Percentiles rank a stretch among this genome's conserved stretches.
Conservation (phyloP, 768 basidiomycete species). For the Trametes sanguinea region DNA sequence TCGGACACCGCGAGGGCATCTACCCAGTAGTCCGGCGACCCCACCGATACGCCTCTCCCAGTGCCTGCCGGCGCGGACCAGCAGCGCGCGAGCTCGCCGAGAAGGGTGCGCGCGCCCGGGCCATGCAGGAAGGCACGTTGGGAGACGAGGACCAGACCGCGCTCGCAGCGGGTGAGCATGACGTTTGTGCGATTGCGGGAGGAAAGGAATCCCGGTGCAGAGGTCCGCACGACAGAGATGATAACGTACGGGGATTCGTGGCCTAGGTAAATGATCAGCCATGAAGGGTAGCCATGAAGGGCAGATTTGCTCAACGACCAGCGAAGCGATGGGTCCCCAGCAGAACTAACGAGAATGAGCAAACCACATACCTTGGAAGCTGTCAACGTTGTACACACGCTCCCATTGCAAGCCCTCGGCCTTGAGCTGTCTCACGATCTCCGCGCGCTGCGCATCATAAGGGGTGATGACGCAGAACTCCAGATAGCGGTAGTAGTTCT, state of each 20-base stretch:
- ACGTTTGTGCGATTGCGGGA: constrained; percentile 53
- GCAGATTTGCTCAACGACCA: too few relatives aligned
- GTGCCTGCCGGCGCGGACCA: constrained; percentile 28
- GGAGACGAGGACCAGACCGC: constrained; percentile 51
- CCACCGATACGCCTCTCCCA: constrained; percentile 35
- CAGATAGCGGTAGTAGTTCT: constrained; percentile 39
- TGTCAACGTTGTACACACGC: constrained; percentile 53
- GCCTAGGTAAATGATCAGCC: constrained; percentile 33
- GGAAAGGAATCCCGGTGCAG: constrained; percentile 46
- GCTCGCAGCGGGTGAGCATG: constrained; percentile 41
- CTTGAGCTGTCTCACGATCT: constrained; percentile 41
- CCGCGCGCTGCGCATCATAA: constrained; percentile 54
- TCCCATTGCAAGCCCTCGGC: constrained; percentile 40
- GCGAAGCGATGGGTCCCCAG: too few relatives aligned
- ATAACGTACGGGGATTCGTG: constrained; percentile 55
- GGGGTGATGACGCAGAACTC: constrained; percentile 54
- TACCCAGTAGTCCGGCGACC: constrained; percentile 23
- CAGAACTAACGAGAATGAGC: not conserved
- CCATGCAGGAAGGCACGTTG: constrained; percentile 41
- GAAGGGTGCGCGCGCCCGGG: constrained; percentile 38
- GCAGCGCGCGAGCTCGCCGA: constrained; percentile 39
- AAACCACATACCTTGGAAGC: constrained; percentile 48
- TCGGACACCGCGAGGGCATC: constrained; percentile 3
- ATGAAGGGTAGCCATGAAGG: too few relatives aligned
- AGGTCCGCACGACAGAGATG: constrained; percentile 52